Percentiles rank a stretch among this genome's conserved stretches.
These are phyloP conservation scores for Davidsoniella eucalypti DNA, from an alignment of 2,329 filamentous ascomycete genomes.

Conservation along the genomic window DNA sequence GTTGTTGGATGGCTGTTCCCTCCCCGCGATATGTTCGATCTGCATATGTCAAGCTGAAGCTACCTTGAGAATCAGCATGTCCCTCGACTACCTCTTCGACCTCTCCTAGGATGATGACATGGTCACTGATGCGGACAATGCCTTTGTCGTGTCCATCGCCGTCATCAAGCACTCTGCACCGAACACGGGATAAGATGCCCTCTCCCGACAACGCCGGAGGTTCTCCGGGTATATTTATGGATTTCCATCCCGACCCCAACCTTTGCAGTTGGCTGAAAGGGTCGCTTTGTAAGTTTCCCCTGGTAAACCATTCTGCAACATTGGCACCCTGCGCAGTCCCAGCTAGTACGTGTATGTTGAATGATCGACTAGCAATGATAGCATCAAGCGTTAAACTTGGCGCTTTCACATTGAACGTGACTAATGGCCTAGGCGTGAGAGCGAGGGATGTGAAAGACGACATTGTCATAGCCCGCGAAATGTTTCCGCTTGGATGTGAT, in stretches of 20 bases:
- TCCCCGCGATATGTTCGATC: conserved; percentile 31
- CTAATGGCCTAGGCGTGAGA: conserved; percentile 27
- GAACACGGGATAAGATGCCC: conserved; percentile 35
- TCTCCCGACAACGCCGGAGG: conserved; percentile 30
- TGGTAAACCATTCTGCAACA: conserved; percentile 35
- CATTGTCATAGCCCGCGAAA: conserved; percentile 38
- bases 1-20: conserved; percentile 21
- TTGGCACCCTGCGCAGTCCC: conserved; percentile 30
- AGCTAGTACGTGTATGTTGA: conserved; percentile 39
- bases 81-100: conserved; percentile 29
- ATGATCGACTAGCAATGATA: conserved; percentile 26
- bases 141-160: conserved; percentile 21
- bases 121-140: conserved; percentile 32
- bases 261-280: conserved; percentile 24
- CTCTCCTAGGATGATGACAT: conserved; percentile 36
- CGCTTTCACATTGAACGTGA: conserved; percentile 40
- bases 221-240: conserved; percentile 2
- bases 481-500: conserved; percentile 17
- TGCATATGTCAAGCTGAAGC: conserved; percentile 32
- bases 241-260: conserved; percentile 13
- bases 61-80: conserved; percentile 16
- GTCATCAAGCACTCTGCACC: conserved; percentile 26
- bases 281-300: conserved; percentile 27
- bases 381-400: conserved; percentile 40
- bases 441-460: conserved; percentile 42